Evolutionary conservation across 495 filamentous ascomycete genomes (phyloP), one percentile per base, ranked within the genome.

Genomic region (Aspergillus affinis): DNA sequence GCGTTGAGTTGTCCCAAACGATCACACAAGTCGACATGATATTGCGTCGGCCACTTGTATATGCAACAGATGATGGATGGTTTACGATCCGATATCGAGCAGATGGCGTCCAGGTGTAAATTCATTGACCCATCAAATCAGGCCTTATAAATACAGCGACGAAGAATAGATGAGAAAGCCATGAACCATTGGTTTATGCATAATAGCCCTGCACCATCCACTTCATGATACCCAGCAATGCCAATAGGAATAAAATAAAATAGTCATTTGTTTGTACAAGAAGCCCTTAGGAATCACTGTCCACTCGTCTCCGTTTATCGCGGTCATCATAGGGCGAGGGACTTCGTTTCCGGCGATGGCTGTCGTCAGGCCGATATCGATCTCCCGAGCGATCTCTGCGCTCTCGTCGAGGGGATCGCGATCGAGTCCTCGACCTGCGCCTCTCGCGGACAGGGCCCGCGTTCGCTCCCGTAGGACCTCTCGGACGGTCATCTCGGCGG

Each of bases 271-370:
- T 57, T 55, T 60, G 52, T 48, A 49, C 29, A 48, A 60, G 55
- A 47, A 20, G 19, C 59, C 44, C 48, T 65, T 60, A 68, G 60
- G 64, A 73, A 61, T 64, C 62, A 61, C 64, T 70, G 21, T 87
- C 84, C 65, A 88, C 77, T 61, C 81, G 84, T 53, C 86, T 82
- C 61, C 89, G 82, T 70, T 91, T 91, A 57, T 91, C 88, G 36
- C 82, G 80, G 66, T 87, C 83, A 23, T 75, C 70, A 61, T 86
- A 83, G 8, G 81, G 81, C 21, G 88, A 90, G 10, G 81, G 83
- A 55, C 85, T 88, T 51, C 88, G 78, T 70, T 90, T 90, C 59
- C 84, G 74, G 51, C 83, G 75, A 56, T 73, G 72, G 59, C 76
- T 62, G 27, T 59, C 41, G 19, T 69, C 67, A 20, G 61, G 58